Conservation (phyloP, 148 eudicot species). For the Salicornia ramosissima region DNA sequence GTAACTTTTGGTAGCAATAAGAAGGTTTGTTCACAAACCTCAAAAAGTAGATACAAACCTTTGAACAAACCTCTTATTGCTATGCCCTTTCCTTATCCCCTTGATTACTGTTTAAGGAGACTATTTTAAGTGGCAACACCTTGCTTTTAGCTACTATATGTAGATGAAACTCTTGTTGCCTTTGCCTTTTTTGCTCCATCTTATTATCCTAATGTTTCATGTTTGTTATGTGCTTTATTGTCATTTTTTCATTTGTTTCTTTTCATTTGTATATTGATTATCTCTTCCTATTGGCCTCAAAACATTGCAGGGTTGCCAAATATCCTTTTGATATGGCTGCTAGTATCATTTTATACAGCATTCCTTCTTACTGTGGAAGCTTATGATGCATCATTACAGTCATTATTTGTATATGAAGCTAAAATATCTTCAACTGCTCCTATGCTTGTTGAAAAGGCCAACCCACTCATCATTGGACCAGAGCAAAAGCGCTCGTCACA, state of each 20-base stretch:
- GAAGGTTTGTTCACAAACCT: too few relatives aligned
- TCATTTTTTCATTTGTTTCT: background rate
- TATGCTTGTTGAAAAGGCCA: slow-evolving; percentile 26
- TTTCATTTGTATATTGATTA: background rate
- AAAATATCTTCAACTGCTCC: slow-evolving; percentile 27
- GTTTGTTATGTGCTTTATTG: background rate
- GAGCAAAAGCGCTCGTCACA: slow-evolving; percentile 22
- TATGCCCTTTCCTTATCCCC: background rate
- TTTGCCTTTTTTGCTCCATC: background rate
- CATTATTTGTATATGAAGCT: slow-evolving; percentile 30
- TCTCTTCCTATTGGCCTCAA: background rate
- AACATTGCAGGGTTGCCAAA: slow-evolving; percentile 36
- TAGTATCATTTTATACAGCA: slow-evolving; percentile 35
- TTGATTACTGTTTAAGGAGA: background rate
- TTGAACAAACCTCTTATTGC: background rate
- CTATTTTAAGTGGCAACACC: background rate
- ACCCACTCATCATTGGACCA: slow-evolving; percentile 21
- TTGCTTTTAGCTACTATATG: background rate
- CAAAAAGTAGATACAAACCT: too few relatives aligned
- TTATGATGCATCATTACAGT: slow-evolving; percentile 20
- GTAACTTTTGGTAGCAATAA: too few relatives aligned
- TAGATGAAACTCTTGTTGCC: background rate
- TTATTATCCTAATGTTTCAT: background rate
- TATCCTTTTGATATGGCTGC: slow-evolving; percentile 35
- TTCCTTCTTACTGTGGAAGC: slow-evolving; percentile 29